Base-by-base conservation (phyloP, 176 grass and related monocot species). In the Carex kokanica region DNA sequence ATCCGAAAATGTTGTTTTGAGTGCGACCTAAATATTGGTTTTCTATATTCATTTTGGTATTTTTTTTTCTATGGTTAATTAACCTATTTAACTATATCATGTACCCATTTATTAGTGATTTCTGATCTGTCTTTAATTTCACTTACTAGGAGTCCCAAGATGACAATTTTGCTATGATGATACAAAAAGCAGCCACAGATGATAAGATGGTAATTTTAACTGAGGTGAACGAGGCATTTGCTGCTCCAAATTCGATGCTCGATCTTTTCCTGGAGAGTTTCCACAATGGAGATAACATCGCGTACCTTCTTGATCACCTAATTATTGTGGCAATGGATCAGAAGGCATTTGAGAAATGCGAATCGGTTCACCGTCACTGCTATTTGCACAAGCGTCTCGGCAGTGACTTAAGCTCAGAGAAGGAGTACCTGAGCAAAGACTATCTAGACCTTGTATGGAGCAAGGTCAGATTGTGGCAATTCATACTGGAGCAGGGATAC, bases 181-280 rank as follows among this genome's bases (percentile, higher is more conserved):
- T 95, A 64, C 20, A 38, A 17, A 85, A 80, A 20, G 84, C 31
- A 2, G 90, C 93, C n/a, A 85, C 51, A 49, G 93, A 90, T 2
- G 94, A 97, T 56, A 84, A 85, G 40, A 90, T 92, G 49, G 92
- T 97, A 67, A 90, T 97, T 64, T 60, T 97, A 56, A 94, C 94
- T 18, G 88, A 86, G 75, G 90, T 97, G 23, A 97, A 97, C 81
- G 43, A 84, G 5, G 90, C 90, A 0, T 97, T 86, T 83, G 85
- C 94, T 7, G 60, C 86, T 67, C 84, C 91, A 0, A 61, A 80
- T 24, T 97, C 94, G 4, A 55, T 97, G 49, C 86, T 97, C 15
- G 94, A 97, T 81, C 64, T 91, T 8, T 94, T 97, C 83, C 88
- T 97, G 0, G 92, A 97, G 70, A 94, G 94, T 78, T 97, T 97